Percentiles rank a stretch among this genome's conserved stretches.
Conservation (phyloP, 495 filamentous ascomycete species). For the Lasiosphaeriaceae sp. region DNA sequence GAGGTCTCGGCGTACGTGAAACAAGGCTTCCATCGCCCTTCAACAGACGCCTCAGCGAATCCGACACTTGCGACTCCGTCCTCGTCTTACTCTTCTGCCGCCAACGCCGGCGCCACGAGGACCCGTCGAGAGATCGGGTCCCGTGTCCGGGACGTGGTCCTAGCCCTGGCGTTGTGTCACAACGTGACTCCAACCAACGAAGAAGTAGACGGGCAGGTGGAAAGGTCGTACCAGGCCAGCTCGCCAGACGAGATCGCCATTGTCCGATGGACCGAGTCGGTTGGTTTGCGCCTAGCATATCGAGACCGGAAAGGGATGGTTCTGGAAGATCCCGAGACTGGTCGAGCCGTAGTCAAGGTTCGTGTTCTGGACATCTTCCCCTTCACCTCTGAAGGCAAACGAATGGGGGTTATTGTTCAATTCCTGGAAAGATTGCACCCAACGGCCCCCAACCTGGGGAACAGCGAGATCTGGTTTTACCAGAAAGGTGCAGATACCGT, state of each 20-base stretch:
- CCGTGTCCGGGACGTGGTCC: conserved; percentile 82
- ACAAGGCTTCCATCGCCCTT: conserved; percentile 64
- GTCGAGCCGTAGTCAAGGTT: conserved; percentile 75
- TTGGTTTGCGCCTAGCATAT: conserved; percentile 79
- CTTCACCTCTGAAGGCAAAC: conserved; percentile 94
- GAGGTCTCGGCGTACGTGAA: conserved; percentile 83
- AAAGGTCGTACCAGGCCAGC: conserved; percentile 90
- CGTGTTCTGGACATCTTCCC: conserved; percentile 93
- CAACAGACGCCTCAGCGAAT: conserved; percentile 30
- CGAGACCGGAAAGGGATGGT: conserved; percentile 82
- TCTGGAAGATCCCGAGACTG: conserved; percentile 74
- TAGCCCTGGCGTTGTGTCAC: conserved; percentile 92
- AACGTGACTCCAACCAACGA: conserved; percentile 90
- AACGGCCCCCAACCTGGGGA: conserved; percentile 34
- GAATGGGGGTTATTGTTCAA: conserved; percentile 96
- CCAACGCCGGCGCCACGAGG: conserved; percentile 62
- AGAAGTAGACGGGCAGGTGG: conserved; percentile 69
- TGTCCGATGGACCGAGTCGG: conserved; percentile 89
- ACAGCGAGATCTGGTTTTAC: conserved; percentile 92
- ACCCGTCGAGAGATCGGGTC: conserved; percentile 90
- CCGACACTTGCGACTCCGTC: conserved; percentile 66
- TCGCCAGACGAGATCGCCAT: conserved; percentile 99
- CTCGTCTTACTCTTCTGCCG: conserved; percentile 56
- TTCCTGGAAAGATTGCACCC: conserved; percentile 58
- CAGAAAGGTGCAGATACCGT: conserved; percentile 98